Evolutionary conservation across 139 green algal species (phyloP).

Genomic region (Diplosphaera chodatii): DNA sequence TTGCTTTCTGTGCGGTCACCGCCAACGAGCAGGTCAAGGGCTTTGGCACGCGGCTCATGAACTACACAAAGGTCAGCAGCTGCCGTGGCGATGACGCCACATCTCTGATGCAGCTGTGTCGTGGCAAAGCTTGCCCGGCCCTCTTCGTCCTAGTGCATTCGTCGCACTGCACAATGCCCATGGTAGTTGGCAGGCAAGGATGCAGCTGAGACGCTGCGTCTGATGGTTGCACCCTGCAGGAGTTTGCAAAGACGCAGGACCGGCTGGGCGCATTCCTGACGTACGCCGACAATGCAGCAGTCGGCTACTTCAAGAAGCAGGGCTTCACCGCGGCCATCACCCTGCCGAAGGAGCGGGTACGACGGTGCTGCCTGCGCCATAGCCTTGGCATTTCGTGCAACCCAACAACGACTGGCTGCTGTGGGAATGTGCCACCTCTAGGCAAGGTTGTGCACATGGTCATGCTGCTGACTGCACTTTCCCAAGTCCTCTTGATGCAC

Average conservation of each 20-base stretch:
- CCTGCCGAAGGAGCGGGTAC: slow-evolving; percentile 47
- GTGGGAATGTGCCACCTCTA: too few relatives aligned
- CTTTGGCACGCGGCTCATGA: slow-evolving; percentile 97
- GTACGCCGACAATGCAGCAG: slow-evolving; percentile 98
- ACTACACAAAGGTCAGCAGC: slow-evolving; percentile 85
- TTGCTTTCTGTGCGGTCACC: slow-evolving; percentile 96
- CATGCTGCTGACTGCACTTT: too few relatives aligned
- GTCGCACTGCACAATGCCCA: too few relatives aligned
- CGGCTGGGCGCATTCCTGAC: slow-evolving; percentile 88
- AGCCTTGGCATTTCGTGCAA: too few relatives aligned
- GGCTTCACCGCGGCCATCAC: slow-evolving; percentile 86
- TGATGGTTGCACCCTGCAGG: slow-evolving; percentile 11
- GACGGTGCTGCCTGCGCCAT: too few relatives aligned
- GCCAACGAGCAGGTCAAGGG: slow-evolving; percentile 87
- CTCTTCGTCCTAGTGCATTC: too few relatives aligned
- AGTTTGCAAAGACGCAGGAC: slow-evolving; percentile 72
- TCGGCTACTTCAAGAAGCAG: slow-evolving; percentile 98
- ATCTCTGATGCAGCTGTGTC: background rate
- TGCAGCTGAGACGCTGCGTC: too few relatives aligned
- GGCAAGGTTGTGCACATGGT: too few relatives aligned
- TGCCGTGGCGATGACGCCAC: too few relatives aligned
- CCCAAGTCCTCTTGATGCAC: background rate
- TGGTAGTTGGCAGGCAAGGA: too few relatives aligned
- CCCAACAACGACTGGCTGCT: too few relatives aligned
- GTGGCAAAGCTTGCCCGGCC: too few relatives aligned